Percentiles rank a stretch among this genome's conserved stretches.
Evolutionary conservation across 305 asterid species (phyloP).

Genomic region (Fraxinus latifolia): DNA sequence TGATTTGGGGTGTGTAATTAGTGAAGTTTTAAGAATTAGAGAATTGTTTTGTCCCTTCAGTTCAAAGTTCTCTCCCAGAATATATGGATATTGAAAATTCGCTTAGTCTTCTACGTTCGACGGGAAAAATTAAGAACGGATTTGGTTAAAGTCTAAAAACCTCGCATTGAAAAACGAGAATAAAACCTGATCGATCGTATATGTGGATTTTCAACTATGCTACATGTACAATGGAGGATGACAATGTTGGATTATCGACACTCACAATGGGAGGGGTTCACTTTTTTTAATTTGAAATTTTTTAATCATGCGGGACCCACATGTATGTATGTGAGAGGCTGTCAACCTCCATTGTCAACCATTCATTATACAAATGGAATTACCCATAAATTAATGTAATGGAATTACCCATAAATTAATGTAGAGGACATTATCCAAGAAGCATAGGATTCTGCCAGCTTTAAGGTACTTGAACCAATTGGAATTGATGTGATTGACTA

Average conservation of each 20-base stretch:
- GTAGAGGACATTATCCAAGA: neutral
- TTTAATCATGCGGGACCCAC: no score
- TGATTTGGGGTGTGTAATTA: neutral
- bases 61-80: neutral
- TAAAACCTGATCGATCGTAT: neutral
- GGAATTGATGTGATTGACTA: neutral
- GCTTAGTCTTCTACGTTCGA: neutral
- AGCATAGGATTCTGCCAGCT: conserved; percentile 8
- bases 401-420: no score
- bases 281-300: no score
- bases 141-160: neutral
- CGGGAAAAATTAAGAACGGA: neutral
- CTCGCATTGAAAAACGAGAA: neutral
- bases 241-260: no score
- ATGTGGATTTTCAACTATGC: neutral
- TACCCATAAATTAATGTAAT: no score
- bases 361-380: no score
- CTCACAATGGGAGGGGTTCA: no score
- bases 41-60: neutral
- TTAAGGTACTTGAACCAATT: neutral
- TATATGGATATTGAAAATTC: neutral
- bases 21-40: neutral
- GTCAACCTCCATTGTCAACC: no score
- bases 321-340: no score
- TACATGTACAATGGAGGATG: no score